Evolutionary conservation across 441 rosid species (phyloP).

Genomic region (Daphne laureola): DNA sequence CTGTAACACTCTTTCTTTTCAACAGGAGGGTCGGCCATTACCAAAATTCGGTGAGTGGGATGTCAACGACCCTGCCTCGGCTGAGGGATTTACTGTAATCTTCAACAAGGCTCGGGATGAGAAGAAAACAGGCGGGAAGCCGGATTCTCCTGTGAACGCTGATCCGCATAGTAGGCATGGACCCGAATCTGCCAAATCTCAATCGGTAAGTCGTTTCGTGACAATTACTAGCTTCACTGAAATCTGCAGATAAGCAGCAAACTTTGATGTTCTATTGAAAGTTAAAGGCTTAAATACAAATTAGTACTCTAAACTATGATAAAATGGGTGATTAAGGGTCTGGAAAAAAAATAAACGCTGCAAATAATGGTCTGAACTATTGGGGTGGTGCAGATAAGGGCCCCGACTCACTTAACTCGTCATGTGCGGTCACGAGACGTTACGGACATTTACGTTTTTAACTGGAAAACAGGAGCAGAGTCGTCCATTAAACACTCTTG

Average conservation of each 20-base stretch:
- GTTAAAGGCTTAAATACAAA: too few species aligned
- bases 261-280: neutral
- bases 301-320: too few species aligned
- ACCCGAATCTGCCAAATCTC: slow-evolving; percentile 56
- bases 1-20: neutral
- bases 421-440: too few species aligned
- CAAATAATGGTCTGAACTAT: too few species aligned
- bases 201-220: slow-evolving; percentile 41
- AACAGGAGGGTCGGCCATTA: slow-evolving; percentile 74
- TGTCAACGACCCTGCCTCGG: slow-evolving; percentile 95
- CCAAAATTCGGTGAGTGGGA: slow-evolving; percentile 98
- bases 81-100: slow-evolving; percentile 89
- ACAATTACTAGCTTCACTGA: neutral
- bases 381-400: too few species aligned
- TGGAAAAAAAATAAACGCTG: too few species aligned
- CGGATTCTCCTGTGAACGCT: slow-evolving; percentile 60
- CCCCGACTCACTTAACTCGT: too few species aligned
- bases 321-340: too few species aligned
- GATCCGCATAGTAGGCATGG: slow-evolving; percentile 43
- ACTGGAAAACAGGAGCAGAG: too few species aligned
- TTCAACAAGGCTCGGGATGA: slow-evolving; percentile 92
- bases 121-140: slow-evolving; percentile 78
- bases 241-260: neutral
- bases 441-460: too few species aligned
- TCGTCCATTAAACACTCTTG: too few species aligned